Conservation (phyloP, 2,329 filamentous ascomycete genomes). For the Cladobotryum protrusum region DNA sequence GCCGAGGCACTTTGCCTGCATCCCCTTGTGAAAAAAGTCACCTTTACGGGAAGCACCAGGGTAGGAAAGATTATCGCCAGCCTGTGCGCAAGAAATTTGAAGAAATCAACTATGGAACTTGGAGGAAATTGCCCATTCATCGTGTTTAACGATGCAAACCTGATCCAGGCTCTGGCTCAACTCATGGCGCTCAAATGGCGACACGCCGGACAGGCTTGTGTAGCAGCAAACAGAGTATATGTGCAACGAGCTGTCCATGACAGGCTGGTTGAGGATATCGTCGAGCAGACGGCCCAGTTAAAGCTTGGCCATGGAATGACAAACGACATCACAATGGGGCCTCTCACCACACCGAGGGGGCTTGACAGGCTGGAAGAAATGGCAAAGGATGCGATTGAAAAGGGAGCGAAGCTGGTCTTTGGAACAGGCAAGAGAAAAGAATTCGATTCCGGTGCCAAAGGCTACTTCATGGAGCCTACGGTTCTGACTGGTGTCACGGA, state of each 20-base stretch:
- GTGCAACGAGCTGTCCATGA: slow-evolving; percentile 57
- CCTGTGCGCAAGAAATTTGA: slow-evolving; percentile 55
- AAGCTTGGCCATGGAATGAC: slow-evolving; percentile 56
- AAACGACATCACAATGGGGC: slow-evolving; percentile 27
- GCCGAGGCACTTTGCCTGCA: slow-evolving; percentile 43
- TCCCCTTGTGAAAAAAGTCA: slow-evolving; percentile 53
- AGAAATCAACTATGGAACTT: slow-evolving; percentile 62
- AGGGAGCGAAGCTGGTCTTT: slow-evolving; percentile 49
- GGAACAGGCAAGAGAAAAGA: slow-evolving; percentile 50
- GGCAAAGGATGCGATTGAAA: slow-evolving; percentile 52
- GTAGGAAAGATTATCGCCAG: slow-evolving; percentile 62
- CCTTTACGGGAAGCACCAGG: slow-evolving; percentile 68
- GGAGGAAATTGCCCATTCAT: slow-evolving; percentile 65
- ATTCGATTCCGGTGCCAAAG: slow-evolving; percentile 26
- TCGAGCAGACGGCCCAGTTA: slow-evolving; percentile 45
- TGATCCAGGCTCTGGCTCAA: slow-evolving; percentile 59
- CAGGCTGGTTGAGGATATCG: slow-evolving; percentile 49
- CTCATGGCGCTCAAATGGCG: slow-evolving; percentile 62
- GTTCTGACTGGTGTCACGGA: slow-evolving; percentile 60
- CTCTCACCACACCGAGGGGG: slow-evolving; percentile 28
- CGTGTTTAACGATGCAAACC: slow-evolving; percentile 61
- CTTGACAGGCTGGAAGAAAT: slow-evolving; percentile 38
- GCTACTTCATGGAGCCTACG: slow-evolving; percentile 64
- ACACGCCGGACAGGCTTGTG: slow-evolving; percentile 66
- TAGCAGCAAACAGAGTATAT: slow-evolving; percentile 56